phyloP scores from a whole-genome alignment of 1,284 basidiomycete species.

The Sphaerobolus stellatus region DNA sequence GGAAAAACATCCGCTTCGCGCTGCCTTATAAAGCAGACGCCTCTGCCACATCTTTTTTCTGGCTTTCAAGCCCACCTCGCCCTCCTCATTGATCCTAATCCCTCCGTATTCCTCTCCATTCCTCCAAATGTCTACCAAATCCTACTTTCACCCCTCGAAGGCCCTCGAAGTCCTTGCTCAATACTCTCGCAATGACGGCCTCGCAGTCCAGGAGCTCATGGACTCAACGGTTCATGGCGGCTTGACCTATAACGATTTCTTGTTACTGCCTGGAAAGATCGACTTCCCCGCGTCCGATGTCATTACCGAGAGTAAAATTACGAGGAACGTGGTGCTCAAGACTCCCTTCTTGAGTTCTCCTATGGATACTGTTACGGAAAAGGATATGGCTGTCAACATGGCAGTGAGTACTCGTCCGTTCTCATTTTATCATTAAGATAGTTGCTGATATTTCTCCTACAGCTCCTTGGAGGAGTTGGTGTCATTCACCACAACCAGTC shows the following conservation, averaged over 20 bases:
- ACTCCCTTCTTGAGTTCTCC: constrained; percentile 98
- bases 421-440: constrained; percentile 22
- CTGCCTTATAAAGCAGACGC: no score
- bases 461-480: constrained; percentile 95
- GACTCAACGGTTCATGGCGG: constrained; percentile 88
- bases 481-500: constrained; percentile 99
- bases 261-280: constrained; percentile 94
- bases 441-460: constrained; percentile 20
- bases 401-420: constrained; percentile 57
- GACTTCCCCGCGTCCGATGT: constrained; percentile 87
- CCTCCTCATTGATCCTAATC: no score
- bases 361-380: constrained; percentile 99
- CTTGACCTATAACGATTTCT: constrained; percentile 95
- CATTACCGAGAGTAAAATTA: constrained; percentile 82
- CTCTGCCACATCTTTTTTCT: no score
- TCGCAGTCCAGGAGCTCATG: constrained; percentile 87
- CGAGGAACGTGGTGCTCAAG: constrained; percentile 90
- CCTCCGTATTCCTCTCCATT: no score
- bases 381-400: constrained; percentile 95
- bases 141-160: constrained; percentile 56
- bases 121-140: constrained; percentile 20
- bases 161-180: constrained; percentile 74
- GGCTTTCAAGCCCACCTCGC: no score
- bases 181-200: constrained; percentile 82
- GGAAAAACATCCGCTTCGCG: no score